Percentiles rank a stretch among this genome's conserved stretches.
phyloP scores from a whole-genome alignment of 1,284 basidiomycete species.

The Hypsizygus ulmarius region DNA sequence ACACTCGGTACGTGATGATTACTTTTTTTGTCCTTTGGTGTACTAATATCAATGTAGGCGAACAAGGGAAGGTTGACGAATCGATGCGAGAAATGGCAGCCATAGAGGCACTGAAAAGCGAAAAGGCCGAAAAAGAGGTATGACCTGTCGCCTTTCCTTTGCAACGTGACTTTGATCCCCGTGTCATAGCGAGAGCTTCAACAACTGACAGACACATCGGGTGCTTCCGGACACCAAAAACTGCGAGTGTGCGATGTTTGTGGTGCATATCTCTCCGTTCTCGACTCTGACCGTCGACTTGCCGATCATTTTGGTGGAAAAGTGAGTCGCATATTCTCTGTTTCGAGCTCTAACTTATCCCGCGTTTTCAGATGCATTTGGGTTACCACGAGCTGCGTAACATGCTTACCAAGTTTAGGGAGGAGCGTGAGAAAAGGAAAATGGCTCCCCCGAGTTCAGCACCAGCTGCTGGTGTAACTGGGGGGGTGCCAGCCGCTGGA shows the following conservation, averaged over 20 bases:
- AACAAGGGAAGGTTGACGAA: constrained; percentile 97
- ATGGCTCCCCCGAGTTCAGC: constrained; percentile 47
- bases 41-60: constrained; percentile 51
- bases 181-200: constrained; percentile 81
- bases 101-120: constrained; percentile 95
- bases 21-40: constrained; percentile 12
- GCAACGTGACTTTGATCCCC: constrained; percentile 14
- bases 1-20: constrained; percentile 62
- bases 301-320: constrained; percentile 99
- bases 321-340: constrained; percentile 46
- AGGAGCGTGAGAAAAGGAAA: constrained; percentile 84
- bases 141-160: constrained; percentile 23
- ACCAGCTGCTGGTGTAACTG: constrained; percentile 32
- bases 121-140: constrained; percentile 95
- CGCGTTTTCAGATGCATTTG: constrained; percentile 82
- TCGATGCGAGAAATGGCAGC: constrained; percentile 97
- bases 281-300: constrained; percentile 97
- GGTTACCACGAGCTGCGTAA: constrained; percentile 98
- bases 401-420: constrained; percentile 85
- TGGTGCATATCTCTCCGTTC: constrained; percentile 95
- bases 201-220: constrained; percentile 95
- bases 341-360: constrained; percentile 2
- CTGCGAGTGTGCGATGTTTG: constrained; percentile 99
- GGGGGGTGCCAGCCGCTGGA: constrained; percentile 32
- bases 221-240: constrained; percentile 98